A percentile compares a stretch with the other conserved stretches of the same genome.
These are phyloP conservation scores for Juglanconis sp. DNA, from an alignment of 2,329 filamentous ascomycete genomes.

Conservation along the genomic window DNA sequence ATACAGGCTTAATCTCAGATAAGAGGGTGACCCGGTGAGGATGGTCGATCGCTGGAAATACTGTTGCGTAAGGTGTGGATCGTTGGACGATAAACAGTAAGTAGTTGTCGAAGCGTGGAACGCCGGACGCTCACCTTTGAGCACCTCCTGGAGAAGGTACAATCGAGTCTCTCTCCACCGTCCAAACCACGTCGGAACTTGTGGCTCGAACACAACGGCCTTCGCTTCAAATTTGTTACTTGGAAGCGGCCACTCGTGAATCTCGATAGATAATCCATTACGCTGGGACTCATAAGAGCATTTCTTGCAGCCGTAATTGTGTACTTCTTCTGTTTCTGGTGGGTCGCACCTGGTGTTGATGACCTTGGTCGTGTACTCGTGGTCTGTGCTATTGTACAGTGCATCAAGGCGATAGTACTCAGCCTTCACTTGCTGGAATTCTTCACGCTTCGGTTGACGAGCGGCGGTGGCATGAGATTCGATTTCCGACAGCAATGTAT, in stretches of 20 bases:
- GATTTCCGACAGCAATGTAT: conserved; percentile 35
- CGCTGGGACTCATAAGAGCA: conserved; percentile 35
- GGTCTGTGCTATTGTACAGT: conserved; percentile 3
- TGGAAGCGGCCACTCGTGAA: conserved; percentile 58
- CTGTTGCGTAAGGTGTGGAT: background rate
- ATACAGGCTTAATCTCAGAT: background rate
- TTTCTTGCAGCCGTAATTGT: conserved; percentile 28
- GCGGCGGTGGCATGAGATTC: conserved; percentile 31
- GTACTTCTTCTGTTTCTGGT: background rate
- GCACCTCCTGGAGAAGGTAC: conserved; percentile 37
- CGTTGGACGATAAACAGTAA: background rate
- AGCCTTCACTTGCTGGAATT: conserved; percentile 28
- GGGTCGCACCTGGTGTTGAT: background rate
- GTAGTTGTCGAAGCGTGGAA: background rate
- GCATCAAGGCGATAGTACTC: conserved; percentile 28
- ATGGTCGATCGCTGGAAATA: background rate
- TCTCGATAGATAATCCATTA: conserved; percentile 36
- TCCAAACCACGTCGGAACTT: conserved; percentile 35
- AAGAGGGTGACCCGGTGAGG: background rate
- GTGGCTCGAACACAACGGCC: conserved; percentile 51
- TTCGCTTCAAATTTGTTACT: conserved; percentile 29
- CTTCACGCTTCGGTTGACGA: conserved; percentile 28
- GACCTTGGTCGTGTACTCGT: conserved; percentile 6
- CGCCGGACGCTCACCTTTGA: conserved; percentile 12
- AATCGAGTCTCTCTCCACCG: conserved; percentile 49